Percentiles rank a stretch among this genome's conserved stretches.
Conservation (phyloP, 2,329 filamentous ascomycete species). For the Ophiostoma triangulosporum region DNA sequence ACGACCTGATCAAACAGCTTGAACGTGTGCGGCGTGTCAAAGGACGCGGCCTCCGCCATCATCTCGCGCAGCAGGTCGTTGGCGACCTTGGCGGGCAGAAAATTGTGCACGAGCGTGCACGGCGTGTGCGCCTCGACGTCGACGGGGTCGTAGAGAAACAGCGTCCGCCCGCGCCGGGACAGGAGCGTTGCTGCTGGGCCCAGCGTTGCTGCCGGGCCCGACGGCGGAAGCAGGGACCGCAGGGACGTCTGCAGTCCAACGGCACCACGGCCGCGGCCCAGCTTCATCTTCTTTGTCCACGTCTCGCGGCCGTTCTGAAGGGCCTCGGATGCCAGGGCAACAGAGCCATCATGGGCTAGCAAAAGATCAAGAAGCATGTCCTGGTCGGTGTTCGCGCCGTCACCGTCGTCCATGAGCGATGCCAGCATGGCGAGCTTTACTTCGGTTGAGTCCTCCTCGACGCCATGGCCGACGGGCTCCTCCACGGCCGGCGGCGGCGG, state of each 20-base stretch:
- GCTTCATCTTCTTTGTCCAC: slow-evolving; percentile 8
- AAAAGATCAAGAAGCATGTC: slow-evolving; percentile 65
- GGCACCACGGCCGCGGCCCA: slow-evolving; percentile 12
- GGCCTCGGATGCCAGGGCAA: slow-evolving; percentile 47
- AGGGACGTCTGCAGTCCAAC: slow-evolving; percentile 52
- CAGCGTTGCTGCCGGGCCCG: slow-evolving; percentile 23
- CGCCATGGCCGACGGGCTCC: not conserved
- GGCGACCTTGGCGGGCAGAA: slow-evolving; percentile 59
- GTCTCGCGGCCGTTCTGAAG: slow-evolving; percentile 32
- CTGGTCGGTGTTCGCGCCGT: slow-evolving; percentile 35
- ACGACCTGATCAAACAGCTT: slow-evolving; percentile 82
- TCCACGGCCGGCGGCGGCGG: slow-evolving; percentile 9
- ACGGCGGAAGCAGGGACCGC: slow-evolving; percentile 21
- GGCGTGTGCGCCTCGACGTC: slow-evolving; percentile 77
- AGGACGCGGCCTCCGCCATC: slow-evolving; percentile 56
- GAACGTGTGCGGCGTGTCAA: slow-evolving; percentile 51
- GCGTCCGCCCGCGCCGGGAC: slow-evolving; percentile 64
- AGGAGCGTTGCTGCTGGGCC: not conserved
- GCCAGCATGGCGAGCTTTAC: slow-evolving; percentile 74
- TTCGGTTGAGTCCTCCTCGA: slow-evolving; percentile 66
- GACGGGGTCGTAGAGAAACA: slow-evolving; percentile 69
- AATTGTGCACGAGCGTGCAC: slow-evolving; percentile 86
- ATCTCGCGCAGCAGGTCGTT: slow-evolving; percentile 64
- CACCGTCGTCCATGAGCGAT: slow-evolving; percentile 52
- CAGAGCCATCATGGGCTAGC: slow-evolving; percentile 62